These are phyloP conservation scores for Leccinum longicurvipes DNA, from an alignment of 768 basidiomycete genomes.

Conservation along the genomic window DNA sequence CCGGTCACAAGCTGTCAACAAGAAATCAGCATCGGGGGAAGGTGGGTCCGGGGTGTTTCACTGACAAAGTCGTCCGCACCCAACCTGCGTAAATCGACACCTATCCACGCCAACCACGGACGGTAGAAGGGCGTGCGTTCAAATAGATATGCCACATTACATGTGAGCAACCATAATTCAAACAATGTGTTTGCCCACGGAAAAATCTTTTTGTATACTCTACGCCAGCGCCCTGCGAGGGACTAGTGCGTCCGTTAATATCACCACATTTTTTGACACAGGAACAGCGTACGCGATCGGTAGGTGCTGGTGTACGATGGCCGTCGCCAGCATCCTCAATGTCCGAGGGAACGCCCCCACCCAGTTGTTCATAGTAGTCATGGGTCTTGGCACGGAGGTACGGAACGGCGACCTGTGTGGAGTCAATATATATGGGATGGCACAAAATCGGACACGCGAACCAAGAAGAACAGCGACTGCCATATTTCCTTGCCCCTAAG, in stretches of 20 bases:
- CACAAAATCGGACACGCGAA: conserved; percentile 35
- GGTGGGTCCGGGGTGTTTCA: conserved; percentile 1
- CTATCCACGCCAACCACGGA: conserved; percentile 88
- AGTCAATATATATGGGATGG: background rate
- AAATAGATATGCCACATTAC: conserved; percentile 89
- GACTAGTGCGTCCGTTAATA: conserved; percentile 36
- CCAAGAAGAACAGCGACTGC: conserved; percentile 78
- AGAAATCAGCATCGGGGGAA: background rate
- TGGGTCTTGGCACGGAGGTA: conserved; percentile 87
- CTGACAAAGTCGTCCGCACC: conserved; percentile 77
- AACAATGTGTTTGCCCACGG: conserved; percentile 77
- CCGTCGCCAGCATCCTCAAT: conserved; percentile 50
- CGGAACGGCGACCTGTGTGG: conserved; percentile 69
- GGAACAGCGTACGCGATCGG: conserved; percentile 47
- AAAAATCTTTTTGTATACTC: conserved; percentile 69
- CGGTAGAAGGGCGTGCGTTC: conserved; percentile 82
- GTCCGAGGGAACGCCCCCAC: conserved; percentile 75
- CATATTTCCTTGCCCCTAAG: conserved; percentile 66
- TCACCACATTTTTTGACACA: background rate
- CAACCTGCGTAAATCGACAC: conserved; percentile 77
- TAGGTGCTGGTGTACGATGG: conserved; percentile 43
- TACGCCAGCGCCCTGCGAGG: conserved; percentile 49
- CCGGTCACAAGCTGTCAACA: conserved; percentile 15
- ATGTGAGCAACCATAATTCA: conserved; percentile 79
- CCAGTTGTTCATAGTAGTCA: conserved; percentile 87